phyloP scores from a whole-genome alignment of 805 yeast species.

The Candida boleticola region DNA sequence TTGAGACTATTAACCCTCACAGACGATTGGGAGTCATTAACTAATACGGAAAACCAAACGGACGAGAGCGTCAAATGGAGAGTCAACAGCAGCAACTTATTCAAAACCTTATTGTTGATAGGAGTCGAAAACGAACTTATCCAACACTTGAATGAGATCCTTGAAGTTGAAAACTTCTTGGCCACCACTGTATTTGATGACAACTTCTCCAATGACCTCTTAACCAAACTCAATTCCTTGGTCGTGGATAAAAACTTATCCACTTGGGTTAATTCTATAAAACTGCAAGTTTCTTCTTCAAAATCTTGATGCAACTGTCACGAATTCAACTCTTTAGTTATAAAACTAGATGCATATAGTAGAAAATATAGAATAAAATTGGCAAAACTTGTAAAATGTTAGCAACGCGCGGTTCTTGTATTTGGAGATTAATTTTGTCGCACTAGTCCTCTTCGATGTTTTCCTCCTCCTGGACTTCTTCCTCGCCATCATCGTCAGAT shows the following conservation, averaged over 20 bases:
- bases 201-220: conserved; percentile 10
- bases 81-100: conserved; percentile 43
- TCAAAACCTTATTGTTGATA: conserved; percentile 37
- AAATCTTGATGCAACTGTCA: too few species aligned
- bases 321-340: too few species aligned
- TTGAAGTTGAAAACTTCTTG: conserved; percentile 10
- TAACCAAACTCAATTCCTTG: conserved; percentile 4
- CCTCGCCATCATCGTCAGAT: conserved; percentile 10
- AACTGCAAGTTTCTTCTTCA: conserved; percentile 16
- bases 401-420: too few species aligned
- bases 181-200: conserved; percentile 4
- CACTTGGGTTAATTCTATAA: conserved; percentile 14
- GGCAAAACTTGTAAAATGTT: too few species aligned
- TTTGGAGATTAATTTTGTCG: too few species aligned
- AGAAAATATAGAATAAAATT: too few species aligned
- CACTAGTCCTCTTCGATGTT: conserved; percentile 1
- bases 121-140: conserved; percentile 13
- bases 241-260: conserved; percentile 7
- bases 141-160: conserved; percentile 13
- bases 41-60: conserved; percentile 32
- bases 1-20: conserved; percentile 48
- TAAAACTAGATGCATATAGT: too few species aligned
- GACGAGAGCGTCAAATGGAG: conserved; percentile 41
- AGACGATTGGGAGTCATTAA: conserved; percentile 51
- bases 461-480: conserved; percentile 9